phyloP scores from a whole-genome alignment of 441 rosid species.

The Arabidopsis hybrid region DNA sequence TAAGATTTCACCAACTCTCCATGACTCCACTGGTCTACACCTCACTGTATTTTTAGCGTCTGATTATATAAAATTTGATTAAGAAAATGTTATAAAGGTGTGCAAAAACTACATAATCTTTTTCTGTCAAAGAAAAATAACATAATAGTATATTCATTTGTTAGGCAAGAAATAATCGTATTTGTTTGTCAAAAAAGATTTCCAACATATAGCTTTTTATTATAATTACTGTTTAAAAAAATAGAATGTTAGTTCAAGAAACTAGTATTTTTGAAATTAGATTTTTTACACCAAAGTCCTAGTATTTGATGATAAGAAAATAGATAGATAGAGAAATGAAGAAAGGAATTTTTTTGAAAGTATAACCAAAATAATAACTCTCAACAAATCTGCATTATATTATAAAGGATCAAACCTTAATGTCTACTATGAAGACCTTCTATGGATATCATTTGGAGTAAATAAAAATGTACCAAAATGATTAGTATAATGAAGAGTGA shows the following conservation, averaged over 20 bases:
- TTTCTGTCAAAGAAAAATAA: too few species aligned
- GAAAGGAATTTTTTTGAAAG: not conserved
- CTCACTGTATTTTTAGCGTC: slow-evolving; percentile 40
- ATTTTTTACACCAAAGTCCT: not conserved
- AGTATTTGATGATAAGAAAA: not conserved
- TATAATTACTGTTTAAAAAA: not conserved
- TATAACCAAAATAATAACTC: not conserved
- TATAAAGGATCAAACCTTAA: not conserved
- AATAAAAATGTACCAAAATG: not conserved
- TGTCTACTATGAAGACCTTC: too few species aligned
- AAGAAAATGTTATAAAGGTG: slow-evolving; percentile 32
- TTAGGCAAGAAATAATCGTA: not conserved
- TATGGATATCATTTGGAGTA: not conserved
- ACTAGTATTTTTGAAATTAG: not conserved
- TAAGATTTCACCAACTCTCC: slow-evolving; percentile 36
- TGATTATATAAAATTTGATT: slow-evolving; percentile 4
- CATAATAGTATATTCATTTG: not conserved
- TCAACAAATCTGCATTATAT: not conserved
- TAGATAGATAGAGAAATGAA: not conserved
- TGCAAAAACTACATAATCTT: not conserved
- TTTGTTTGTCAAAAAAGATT: not conserved
- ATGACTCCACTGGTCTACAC: slow-evolving; percentile 15
- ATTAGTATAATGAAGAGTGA: not conserved
- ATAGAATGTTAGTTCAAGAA: not conserved
- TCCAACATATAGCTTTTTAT: not conserved